These are phyloP conservation scores for Lasiodiplodia sp. DNA, from an alignment of 2,329 filamentous ascomycete genomes.

Conservation along the genomic window DNA sequence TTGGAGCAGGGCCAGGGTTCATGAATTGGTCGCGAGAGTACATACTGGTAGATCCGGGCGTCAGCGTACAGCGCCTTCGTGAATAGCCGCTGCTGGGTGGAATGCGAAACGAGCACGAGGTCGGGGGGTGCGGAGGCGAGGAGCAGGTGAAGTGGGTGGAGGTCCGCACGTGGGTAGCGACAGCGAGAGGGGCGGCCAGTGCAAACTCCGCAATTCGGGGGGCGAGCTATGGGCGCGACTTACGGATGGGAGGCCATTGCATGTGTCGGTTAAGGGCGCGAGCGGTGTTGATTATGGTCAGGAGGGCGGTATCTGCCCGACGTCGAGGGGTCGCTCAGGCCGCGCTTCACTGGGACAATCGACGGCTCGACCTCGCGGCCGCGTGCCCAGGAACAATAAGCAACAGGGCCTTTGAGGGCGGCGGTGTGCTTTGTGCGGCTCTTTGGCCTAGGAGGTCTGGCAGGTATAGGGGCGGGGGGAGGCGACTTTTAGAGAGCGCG, in stretches of 20 bases:
- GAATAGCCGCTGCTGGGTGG: not conserved
- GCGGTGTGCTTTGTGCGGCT: slow-evolving; percentile 1
- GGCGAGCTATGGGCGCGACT: slow-evolving; percentile 13
- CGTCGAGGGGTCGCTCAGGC: slow-evolving; percentile 27
- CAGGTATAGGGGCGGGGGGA: slow-evolving; percentile 29
- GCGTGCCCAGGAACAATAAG: slow-evolving; percentile 15
- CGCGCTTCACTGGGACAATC: slow-evolving; percentile 23
- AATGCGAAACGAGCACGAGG: not conserved
- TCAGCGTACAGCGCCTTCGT: not conserved
- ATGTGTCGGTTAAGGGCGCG: slow-evolving; percentile 10
- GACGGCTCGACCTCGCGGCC: slow-evolving; percentile 24
- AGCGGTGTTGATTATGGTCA: slow-evolving; percentile 10
- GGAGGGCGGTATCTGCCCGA: slow-evolving; percentile 21
- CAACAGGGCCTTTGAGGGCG: slow-evolving; percentile 17
- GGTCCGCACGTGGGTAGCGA: slow-evolving; percentile 12
- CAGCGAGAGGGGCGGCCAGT: not conserved
- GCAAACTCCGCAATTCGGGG: not conserved
- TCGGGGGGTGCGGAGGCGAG: not conserved
- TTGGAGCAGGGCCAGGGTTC: slow-evolving; percentile 94
- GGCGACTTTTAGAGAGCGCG: slow-evolving; percentile 28
- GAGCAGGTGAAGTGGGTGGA: slow-evolving; percentile 17
- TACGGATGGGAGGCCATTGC: slow-evolving; percentile 25
- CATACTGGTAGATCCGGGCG: slow-evolving; percentile 52
- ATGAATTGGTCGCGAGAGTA: slow-evolving; percentile 79
- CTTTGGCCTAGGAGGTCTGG: slow-evolving; percentile 10